These are phyloP conservation scores for Lenwebbia sp. DNA, from an alignment of 345 rosid genomes.

Conservation along the genomic window DNA sequence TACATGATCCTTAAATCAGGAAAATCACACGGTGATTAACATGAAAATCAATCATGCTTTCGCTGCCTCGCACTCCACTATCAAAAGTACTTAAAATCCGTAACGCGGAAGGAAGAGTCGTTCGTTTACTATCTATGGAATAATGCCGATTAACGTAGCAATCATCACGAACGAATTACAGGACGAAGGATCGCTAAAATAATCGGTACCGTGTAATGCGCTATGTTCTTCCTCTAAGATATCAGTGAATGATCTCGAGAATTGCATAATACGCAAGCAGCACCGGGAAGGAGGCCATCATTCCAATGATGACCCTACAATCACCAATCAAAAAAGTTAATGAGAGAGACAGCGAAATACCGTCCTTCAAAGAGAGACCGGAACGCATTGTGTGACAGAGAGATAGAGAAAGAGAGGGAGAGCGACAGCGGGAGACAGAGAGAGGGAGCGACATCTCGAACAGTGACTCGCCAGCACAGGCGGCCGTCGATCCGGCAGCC, in stretches of 20 bases:
- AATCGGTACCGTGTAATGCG: background rate
- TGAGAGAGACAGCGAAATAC: too few species aligned
- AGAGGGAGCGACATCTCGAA: too few species aligned
- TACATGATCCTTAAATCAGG: background rate
- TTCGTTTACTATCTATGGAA: background rate
- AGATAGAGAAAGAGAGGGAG: too few species aligned
- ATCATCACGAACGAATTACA: background rate
- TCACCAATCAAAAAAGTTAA: background rate
- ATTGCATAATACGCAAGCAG: conserved; percentile 15
- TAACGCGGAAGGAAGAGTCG: background rate
- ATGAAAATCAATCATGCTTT: too few species aligned
- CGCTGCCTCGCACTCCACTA: too few species aligned
- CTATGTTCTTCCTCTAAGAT: background rate
- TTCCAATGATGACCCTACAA: conserved; percentile 27
- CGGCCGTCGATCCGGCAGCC: too few species aligned
- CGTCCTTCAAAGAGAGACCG: too few species aligned
- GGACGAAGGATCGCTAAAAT: background rate
- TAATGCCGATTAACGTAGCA: background rate
- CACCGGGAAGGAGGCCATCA: conserved; percentile 17
- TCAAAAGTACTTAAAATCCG: background rate
- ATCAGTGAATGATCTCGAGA: conserved; percentile 2
- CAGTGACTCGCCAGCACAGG: too few species aligned
- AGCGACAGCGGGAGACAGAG: too few species aligned
- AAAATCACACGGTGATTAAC: background rate
- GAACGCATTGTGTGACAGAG: too few species aligned